phyloP scores from a whole-genome alignment of 805 yeast species.

The Phaffomyces opuntiae region DNA sequence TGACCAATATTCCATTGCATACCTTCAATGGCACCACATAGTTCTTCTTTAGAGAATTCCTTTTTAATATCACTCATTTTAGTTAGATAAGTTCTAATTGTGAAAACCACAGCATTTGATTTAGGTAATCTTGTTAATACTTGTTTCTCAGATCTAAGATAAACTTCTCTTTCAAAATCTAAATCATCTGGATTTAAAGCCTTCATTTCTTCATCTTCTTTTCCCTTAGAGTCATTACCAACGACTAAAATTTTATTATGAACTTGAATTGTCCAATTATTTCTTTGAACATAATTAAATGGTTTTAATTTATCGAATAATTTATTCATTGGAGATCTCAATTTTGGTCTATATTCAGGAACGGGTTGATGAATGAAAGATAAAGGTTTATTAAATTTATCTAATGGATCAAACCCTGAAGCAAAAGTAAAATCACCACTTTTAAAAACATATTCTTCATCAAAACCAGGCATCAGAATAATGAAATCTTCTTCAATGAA shows the following conservation, averaged over 20 bases:
- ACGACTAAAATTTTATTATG: conserved; percentile 45
- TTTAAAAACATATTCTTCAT: conserved; percentile 52
- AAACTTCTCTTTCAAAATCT: conserved; percentile 37
- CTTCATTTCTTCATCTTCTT: conserved; percentile 23
- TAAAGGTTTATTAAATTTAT: conserved; percentile 44
- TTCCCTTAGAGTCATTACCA: conserved; percentile 33
- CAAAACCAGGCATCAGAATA: conserved; percentile 35
- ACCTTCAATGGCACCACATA: conserved; percentile 57
- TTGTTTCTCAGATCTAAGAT: conserved; percentile 56
- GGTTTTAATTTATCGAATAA: conserved; percentile 53
- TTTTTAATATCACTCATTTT: conserved; percentile 41
- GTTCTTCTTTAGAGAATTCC: conserved; percentile 42
- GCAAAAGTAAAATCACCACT: conserved; percentile 60
- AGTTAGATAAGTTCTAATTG: conserved; percentile 51
- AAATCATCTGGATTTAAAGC: conserved; percentile 28
- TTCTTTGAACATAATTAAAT: conserved; percentile 50
- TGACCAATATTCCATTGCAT: conserved; percentile 50
- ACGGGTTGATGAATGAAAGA: conserved; percentile 65
- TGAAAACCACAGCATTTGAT: conserved; percentile 39
- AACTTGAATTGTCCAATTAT: conserved; percentile 66
- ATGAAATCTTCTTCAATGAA: conserved; percentile 35
- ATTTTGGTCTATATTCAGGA: conserved; percentile 52
- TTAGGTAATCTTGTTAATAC: conserved; percentile 45
- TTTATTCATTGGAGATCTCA: conserved; percentile 57
- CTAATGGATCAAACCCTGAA: conserved; percentile 63